phyloP scores from a whole-genome alignment of 2,329 filamentous ascomycete genomes.

The Ceratocystis diversiconidia region DNA sequence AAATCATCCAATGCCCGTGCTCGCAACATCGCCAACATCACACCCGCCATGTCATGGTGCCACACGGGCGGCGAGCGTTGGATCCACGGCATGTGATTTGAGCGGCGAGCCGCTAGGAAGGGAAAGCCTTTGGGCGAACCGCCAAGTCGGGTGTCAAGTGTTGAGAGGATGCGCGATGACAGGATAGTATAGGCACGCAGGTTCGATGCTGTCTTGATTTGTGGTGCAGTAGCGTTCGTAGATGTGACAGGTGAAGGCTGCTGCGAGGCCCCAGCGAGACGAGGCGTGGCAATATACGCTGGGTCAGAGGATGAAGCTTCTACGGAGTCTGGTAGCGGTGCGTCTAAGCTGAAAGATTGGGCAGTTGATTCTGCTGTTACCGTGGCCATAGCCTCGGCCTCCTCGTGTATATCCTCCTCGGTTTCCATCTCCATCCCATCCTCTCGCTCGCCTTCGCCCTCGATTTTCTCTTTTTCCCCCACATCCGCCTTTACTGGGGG shows the following conservation, averaged over 20 bases:
- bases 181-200: slow-evolving; percentile 14
- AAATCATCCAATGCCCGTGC: slow-evolving; percentile 33
- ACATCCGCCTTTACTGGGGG: background rate
- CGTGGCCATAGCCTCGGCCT: background rate
- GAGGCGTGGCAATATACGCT: slow-evolving; percentile 10
- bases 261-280: slow-evolving; percentile 17
- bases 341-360: background rate
- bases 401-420: background rate
- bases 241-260: background rate
- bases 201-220: background rate
- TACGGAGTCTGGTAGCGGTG: slow-evolving; percentile 9
- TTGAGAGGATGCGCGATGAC: background rate
- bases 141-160: slow-evolving; percentile 4
- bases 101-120: slow-evolving; percentile 9
- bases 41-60: slow-evolving; percentile 42
- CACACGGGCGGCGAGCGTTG: slow-evolving; percentile 25
- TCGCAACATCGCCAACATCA: slow-evolving; percentile 38
- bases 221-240: background rate
- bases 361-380: background rate
- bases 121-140: slow-evolving; percentile 3
- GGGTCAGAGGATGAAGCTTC: slow-evolving; percentile 6
- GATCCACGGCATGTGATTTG: slow-evolving; percentile 11
- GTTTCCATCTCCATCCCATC: background rate
- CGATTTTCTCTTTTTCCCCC: no score
- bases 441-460: background rate